These are phyloP conservation scores for Ogataea siamensis DNA, from an alignment of 805 yeast genomes.

Conservation along the genomic window DNA sequence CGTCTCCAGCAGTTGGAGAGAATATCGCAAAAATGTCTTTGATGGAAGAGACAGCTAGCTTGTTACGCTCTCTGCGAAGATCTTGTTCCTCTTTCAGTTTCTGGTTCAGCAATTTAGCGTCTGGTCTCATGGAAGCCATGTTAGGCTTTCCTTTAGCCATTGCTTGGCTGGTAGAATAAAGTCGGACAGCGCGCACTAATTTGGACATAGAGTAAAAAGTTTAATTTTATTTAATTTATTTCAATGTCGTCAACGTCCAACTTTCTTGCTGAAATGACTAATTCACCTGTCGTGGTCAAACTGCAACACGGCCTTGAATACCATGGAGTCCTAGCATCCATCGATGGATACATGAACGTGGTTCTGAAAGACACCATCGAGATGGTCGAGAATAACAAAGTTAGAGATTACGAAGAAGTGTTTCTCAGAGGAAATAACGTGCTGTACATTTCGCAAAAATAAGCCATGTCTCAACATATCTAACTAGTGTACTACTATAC, in stretches of 20 bases:
- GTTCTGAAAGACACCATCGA: conserved; percentile 81
- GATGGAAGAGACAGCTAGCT: conserved; percentile 39
- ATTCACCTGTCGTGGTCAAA: conserved; percentile 77
- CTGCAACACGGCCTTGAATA: conserved; percentile 86
- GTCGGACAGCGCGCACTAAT: conserved; percentile 3
- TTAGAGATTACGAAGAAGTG: conserved; percentile 64
- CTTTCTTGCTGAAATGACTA: conserved; percentile 76
- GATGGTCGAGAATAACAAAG: conserved; percentile 47
- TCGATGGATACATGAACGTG: conserved; percentile 96
- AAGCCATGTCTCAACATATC: neutral
- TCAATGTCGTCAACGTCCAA: conserved; percentile 47
- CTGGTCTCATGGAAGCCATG: conserved; percentile 21
- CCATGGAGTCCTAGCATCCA: conserved; percentile 64
- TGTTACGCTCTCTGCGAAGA: conserved; percentile 32
- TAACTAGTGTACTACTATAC: conserved; percentile 4
- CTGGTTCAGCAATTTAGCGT: conserved; percentile 23
- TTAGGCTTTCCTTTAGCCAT: conserved; percentile 10
- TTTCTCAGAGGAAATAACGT: conserved; percentile 87
- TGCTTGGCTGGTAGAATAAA: conserved; percentile 8
- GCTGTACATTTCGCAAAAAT: conserved; percentile 40
- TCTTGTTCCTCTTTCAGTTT: conserved; percentile 30
- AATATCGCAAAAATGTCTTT: conserved; percentile 38
- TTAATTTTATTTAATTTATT: conserved; percentile 2
- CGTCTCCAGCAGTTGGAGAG: conserved; percentile 33
- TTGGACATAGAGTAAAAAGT: conserved; percentile 4